Evolutionary conservation across 768 basidiomycete genomes (phyloP).

Genomic region (Solioccasus polychromus): DNA sequence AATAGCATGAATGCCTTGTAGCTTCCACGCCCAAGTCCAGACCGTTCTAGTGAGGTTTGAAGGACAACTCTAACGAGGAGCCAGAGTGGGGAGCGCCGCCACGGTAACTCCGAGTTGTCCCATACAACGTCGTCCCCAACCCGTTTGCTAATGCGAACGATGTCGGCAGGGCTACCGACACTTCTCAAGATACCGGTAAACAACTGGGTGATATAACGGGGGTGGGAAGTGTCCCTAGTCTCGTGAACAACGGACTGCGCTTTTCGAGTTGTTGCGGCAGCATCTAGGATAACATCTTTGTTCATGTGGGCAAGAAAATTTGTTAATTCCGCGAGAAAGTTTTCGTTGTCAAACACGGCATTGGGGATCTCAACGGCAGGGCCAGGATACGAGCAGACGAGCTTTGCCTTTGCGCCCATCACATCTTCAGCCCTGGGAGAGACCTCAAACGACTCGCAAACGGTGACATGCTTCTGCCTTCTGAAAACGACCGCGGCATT

Average conservation of each 20-base stretch:
- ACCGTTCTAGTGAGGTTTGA: slow-evolving; percentile 35
- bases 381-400: slow-evolving; percentile 45
- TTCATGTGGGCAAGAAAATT: slow-evolving; percentile 37
- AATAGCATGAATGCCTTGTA: slow-evolving; percentile 38
- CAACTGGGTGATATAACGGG: slow-evolving; percentile 48
- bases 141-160: slow-evolving; percentile 38
- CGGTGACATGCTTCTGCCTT: slow-evolving; percentile 22
- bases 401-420: slow-evolving; percentile 40
- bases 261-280: slow-evolving; percentile 36
- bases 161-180: slow-evolving; percentile 29
- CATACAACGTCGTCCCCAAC: slow-evolving; percentile 48
- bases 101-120: slow-evolving; percentile 37
- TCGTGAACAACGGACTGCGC: slow-evolving; percentile 36
- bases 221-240: slow-evolving; percentile 39
- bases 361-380: slow-evolving; percentile 40
- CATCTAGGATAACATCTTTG: slow-evolving; percentile 32
- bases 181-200: slow-evolving; percentile 46
- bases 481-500: slow-evolving; percentile 47
- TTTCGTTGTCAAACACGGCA: slow-evolving; percentile 21
- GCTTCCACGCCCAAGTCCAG: slow-evolving; percentile 3
- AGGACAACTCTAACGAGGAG: slow-evolving; percentile 45
- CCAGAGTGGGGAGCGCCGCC: slow-evolving; percentile 53
- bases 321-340: slow-evolving; percentile 35
- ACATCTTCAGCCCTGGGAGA: slow-evolving; percentile 36
- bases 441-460: slow-evolving; percentile 48